Percentiles rank a stretch among this genome's conserved stretches.
These are phyloP conservation scores for Plasmodium sp. DNA, from an alignment of 169 alveolate species.

Conservation along the genomic window DNA sequence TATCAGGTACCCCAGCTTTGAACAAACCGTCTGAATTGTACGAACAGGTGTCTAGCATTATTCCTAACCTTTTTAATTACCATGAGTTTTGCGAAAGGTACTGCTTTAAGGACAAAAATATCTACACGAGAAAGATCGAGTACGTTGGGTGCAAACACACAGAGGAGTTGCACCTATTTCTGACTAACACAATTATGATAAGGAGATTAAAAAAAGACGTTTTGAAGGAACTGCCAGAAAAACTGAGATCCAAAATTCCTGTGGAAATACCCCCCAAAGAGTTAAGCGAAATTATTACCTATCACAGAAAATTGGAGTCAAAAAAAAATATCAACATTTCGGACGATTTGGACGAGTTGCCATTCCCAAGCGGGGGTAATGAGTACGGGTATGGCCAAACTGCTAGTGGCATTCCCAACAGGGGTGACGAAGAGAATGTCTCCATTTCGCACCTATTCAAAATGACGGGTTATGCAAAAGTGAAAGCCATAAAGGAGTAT, in stretches of 20 bases:
- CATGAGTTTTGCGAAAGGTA: constrained; percentile 85
- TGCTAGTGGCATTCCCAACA: constrained; percentile 14
- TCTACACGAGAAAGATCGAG: constrained; percentile 82
- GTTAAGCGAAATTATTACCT: constrained; percentile 43
- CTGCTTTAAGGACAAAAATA: constrained; percentile 82
- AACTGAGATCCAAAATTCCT: constrained; percentile 93
- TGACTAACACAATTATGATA: constrained; percentile 92
- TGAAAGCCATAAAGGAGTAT: constrained; percentile 93
- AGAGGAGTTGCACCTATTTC: constrained; percentile 87
- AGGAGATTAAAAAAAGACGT: constrained; percentile 96
- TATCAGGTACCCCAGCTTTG: constrained; percentile 97
- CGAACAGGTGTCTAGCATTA: constrained; percentile 89
- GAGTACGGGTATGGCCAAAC: neutral
- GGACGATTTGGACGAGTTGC: constrained; percentile 10
- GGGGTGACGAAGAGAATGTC: constrained; percentile 63
- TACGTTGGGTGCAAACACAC: constrained; percentile 89
- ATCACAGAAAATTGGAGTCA: constrained; percentile 30
- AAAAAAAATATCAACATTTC: neutral
- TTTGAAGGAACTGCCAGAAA: constrained; percentile 94
- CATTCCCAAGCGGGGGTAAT: neutral
- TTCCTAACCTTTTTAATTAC: constrained; percentile 82
- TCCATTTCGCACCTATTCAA: constrained; percentile 85
- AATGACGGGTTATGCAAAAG: constrained; percentile 96
- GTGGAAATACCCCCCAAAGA: constrained; percentile 82
- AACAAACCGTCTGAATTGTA: constrained; percentile 94